Base-by-base conservation (phyloP, 768 basidiomycete species). In the Tylopilus cervinicoccineus region DNA sequence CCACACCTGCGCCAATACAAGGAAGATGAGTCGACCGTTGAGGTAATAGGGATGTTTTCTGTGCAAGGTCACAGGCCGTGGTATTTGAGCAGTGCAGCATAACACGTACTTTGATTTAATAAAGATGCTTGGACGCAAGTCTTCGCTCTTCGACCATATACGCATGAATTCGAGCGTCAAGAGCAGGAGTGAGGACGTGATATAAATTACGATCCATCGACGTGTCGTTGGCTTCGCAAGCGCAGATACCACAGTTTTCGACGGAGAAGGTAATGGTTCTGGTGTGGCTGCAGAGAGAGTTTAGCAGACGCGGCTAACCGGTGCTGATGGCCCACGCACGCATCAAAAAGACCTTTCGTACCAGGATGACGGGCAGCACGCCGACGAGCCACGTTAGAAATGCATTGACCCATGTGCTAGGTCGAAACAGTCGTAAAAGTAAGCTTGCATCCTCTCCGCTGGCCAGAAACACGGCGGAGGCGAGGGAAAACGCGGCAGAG, bases 11-110 rank as follows among this genome's bases (percentile, higher is more conserved):
- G 79, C 74, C 39, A 78, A 54, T 22, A 79, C 44, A 16, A 87
- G 61, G 59, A 85, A 86, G 8, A 88, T 53, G 6, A 86, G 67
- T 16, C 79, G 78, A 1, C 84, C 85, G 45, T 88, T 88, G 19
- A 88, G 71, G 57, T 87, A 83, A 53, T 80, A 78, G 0, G 85
- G 86, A 51, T 89, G 84, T 65, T 84, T 88, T 58, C 86, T 88
- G 52, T 38, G n/a, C 4, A 32, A 34, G 19, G 0, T 37, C 42
- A 11, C 34, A 10, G 20, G 34, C 5, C 9, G 48, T 37, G 1
- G 22, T 11, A 32, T 17, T 17, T 6, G 11, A 17, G 13, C 6
- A 1, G 16, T 6, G 14, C 5, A 14, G n/a, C 6, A 20, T 4
- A 19, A 6, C 63, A 74, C 55, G 24, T 48, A 85, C 87, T 71